Base-by-base conservation (phyloP, 805 yeast genomes). In the Brettanomyces custersianus region DNA sequence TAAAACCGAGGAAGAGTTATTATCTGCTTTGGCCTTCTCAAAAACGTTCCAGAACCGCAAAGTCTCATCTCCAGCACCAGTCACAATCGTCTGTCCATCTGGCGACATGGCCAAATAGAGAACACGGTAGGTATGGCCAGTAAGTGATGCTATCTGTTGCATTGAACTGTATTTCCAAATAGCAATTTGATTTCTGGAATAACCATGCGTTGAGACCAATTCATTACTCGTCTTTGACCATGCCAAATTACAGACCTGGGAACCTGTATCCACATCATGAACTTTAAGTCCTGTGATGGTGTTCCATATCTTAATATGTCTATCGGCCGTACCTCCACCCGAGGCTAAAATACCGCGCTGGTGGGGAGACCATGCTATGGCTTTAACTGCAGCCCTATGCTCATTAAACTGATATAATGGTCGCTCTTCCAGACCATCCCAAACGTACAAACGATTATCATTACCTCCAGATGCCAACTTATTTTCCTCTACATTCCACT, bases 51-150 rank as follows among this genome's bases (percentile, higher is more conserved):
- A 92, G 54, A 92, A 85, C 44, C 98, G 60, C 38, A 92, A 63
- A 0, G 98, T 92, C 57, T 92, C 98, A 60, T 92, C 98, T 4
- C 97, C 98, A 1, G 98, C 96, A 2, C 98, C 98, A 0, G 98
- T 88, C 3, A 90, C 98, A 11, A 92, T 81, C 0, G 96, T 87
- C 43, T 85, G 87, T 1, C 98, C 98, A 60, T 92, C 97, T 0
- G 96, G 95, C 15, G 95, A 82, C 62, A 90, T 67, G 4, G 95
- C 75, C 47, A 92, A 65, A 55, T 92, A 92, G 34, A 92, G 64
- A 10, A 92, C 97, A 42, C 98, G 69, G 52, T 81, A 85, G 1
- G 95, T 85, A 54, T 92, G 98, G 0, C 97, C 98, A 11, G 94
- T 85, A 37, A 92, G 70, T 17, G 88, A 84, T 0, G 96, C 96